Base-by-base conservation (phyloP, 2,329 filamentous ascomycete genomes). In the Paraphaeosphaeria sporulosa region DNA sequence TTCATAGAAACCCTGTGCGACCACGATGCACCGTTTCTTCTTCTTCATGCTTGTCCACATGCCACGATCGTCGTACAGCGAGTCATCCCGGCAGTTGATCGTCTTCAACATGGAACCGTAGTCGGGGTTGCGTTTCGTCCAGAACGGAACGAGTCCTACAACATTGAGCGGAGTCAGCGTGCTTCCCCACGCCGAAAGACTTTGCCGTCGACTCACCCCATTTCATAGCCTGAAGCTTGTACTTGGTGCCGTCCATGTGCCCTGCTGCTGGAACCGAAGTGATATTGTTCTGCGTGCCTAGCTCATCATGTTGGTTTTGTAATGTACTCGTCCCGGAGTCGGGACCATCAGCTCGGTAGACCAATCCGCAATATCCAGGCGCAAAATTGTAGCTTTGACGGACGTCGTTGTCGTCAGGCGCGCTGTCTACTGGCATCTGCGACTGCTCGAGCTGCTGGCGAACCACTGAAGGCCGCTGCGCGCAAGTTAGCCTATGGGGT, bases 41-140 rank as follows among this genome's bases (percentile, higher is more conserved):
- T 89, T 88, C 80, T 97, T 97, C 91, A 98, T 96, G 0, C 86
- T 88, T 44, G 87, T 90, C 95, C 95, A 98, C 89, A 98, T 91
- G 12, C 94, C 93, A 5, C 89, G 86, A 9, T 90, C 85, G 10
- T 89, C 86, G 6, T 87, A 83, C 21, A 98, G 82, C 0, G 92
- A 95, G 78, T 98, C 94, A 72, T 94, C 92, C 3, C 94, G 89
- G 76, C 94, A 98, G 79, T 99, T 98, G 78, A 98, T 98, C 0
- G 93, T 97, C 72, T 90, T 92, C 83, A 96, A 85, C 76, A 93
- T 84, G 1, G 88, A 88, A 27, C 86, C 84, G 71, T 95, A 94
- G 71, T 93, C 88, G 0, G 93, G 92, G 55, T 89, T 89, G 13
- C 90, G 85, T 80, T 94, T 96, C 3, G 92, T 96, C 94, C 94